Base-by-base conservation (phyloP, 108 stramenopile species). In the Cyclotella sp. region DNA sequence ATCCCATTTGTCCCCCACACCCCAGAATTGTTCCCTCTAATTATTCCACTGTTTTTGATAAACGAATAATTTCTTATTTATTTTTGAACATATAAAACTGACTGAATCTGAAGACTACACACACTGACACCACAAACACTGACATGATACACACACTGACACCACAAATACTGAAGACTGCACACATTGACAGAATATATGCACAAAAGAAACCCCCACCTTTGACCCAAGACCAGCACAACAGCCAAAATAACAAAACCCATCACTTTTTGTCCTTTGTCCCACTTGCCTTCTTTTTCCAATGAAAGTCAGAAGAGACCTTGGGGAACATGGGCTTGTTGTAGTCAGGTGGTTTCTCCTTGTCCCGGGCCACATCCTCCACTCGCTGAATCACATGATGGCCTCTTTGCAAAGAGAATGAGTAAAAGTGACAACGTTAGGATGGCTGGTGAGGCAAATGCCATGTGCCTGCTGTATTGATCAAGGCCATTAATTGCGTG, bases 371-470 rank as follows among this genome's bases (percentile, higher is more conserved):
- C 4, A 69, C 68, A 54, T 69, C 49, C 18, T 69, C 68, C 26
- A 69, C 15, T 9, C 29, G 24, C 49, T 54, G 68, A 13, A 39
- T 15, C 10, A 52, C 15, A 28, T 40, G 11, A 54, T 24, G 16
- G 30, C 68, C 26, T 69, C 68, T 22, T 46, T 26, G 3, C 22
- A 19, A 51, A 69, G 54, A 10, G 46, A 26, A 52, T 52, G 49
- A 21, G 28, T 30, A 54, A 69, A 53, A 24, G 53, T 24, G 9
- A 53, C 68, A 49, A 69, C 27, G 54, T 69, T 69, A 54, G 68
- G 68, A 69, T 69, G 68, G 21, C 49, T 69, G 28, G 15, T 69
- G 10, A 52, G 68, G 5, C 27, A 45, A 46, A 67, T 67, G 44
- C 46, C 46, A 67, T 67, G 21, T 67, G 66, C 44, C 46, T 21